Conservation (phyloP, 129 eudicot species). For the Cynara cardunculus region DNA sequence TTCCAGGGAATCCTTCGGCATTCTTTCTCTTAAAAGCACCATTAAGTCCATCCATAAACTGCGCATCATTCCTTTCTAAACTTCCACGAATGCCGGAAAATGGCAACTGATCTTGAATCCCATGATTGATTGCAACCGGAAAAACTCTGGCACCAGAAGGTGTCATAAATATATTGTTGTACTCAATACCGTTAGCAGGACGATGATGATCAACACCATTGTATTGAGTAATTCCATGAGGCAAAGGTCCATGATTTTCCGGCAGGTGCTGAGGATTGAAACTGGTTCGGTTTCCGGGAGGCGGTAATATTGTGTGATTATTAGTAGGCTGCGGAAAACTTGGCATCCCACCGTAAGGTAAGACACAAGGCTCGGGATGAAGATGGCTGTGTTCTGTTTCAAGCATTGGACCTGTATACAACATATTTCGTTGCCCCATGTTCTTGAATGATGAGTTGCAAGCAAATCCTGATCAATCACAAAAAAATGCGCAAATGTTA, state of each 20-base stretch:
- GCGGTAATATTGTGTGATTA: conserved; percentile 43
- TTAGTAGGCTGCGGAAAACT: conserved; percentile 53
- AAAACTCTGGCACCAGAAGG: conserved; percentile 54
- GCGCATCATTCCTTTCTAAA: conserved; percentile 38
- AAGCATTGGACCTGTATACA: conserved; percentile 51
- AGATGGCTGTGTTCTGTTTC: conserved; percentile 53
- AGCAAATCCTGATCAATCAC: conserved; percentile 35
- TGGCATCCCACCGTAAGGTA: conserved; percentile 41
- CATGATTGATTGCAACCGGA: conserved; percentile 54
- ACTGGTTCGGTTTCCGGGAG: conserved; percentile 41
- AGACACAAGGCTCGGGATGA: conserved; percentile 56
- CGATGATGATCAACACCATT: conserved; percentile 43
- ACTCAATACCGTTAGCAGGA: conserved; percentile 4
- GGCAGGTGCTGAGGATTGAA: conserved; percentile 53
- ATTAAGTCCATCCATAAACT: conserved; percentile 45
- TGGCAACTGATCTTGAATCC: conserved; percentile 51
- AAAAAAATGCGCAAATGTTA: not conserved
- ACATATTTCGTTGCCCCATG: conserved; percentile 77
- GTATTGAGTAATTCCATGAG: conserved; percentile 50
- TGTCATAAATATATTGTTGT: conserved; percentile 36
- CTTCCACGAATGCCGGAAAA: conserved; percentile 46
- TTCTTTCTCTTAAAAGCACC: conserved; percentile 61
- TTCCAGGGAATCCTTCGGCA: conserved; percentile 47
- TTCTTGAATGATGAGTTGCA: conserved; percentile 20
- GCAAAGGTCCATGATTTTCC: conserved; percentile 52